Percentiles rank a stretch among this genome's conserved stretches.
Conservation (phyloP, 768 basidiomycete genomes). For the Mycena galopus region DNA sequence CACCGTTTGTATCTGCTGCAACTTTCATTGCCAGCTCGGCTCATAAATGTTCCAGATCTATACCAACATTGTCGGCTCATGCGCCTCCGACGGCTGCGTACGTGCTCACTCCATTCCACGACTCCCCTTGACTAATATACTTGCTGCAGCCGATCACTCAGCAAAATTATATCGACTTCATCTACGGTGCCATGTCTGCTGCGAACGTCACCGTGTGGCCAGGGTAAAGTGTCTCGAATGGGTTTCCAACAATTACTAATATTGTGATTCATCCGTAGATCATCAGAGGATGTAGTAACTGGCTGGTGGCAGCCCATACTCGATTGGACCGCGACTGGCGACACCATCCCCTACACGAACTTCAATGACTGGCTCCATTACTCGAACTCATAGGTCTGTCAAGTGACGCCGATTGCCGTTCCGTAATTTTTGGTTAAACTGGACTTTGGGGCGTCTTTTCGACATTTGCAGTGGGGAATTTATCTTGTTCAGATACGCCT, state of each 20-base stretch:
- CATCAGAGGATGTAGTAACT: conserved; percentile 9
- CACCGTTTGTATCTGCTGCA: neutral
- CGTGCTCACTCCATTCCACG: too few species aligned
- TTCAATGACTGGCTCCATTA: conserved; percentile 35
- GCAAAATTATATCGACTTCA: conserved; percentile 40
- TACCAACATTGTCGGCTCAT: neutral
- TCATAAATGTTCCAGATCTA: neutral
- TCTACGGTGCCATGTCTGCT: conserved; percentile 35
- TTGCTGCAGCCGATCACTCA: conserved; percentile 39
- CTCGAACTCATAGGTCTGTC: conserved; percentile 15
- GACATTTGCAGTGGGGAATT: too few species aligned
- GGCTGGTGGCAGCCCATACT: conserved; percentile 23
- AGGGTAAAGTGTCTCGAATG: neutral
- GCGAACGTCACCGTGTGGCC: conserved; percentile 28
- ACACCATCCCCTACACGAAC: conserved; percentile 33
- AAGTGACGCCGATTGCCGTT: too few species aligned
- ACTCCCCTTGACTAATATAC: too few species aligned
- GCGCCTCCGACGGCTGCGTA: conserved; percentile 1
- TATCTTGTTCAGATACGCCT: too few species aligned
- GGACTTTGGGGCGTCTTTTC: too few species aligned
- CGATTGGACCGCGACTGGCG: conserved; percentile 28
- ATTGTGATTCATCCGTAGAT: neutral
- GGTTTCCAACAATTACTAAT: neutral
- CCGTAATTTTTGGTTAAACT: too few species aligned
- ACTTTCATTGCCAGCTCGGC: neutral